A percentile compares a stretch with the other conserved stretches of the same genome.
These are phyloP conservation scores for Calocybe gangraenosa DNA, from an alignment of 768 basidiomycete genomes.

Conservation along the genomic window DNA sequence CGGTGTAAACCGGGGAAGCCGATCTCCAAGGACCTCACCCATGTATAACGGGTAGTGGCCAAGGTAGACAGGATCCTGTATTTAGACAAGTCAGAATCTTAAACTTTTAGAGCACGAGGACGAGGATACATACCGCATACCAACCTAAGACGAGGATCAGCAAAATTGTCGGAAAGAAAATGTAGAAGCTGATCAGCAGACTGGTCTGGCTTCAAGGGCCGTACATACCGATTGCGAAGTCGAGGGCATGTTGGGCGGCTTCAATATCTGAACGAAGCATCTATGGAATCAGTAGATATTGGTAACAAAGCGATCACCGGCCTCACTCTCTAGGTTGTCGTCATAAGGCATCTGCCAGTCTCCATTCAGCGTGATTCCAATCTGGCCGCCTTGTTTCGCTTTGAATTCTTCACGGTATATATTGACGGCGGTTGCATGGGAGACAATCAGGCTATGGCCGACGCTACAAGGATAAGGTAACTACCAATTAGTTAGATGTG, in stretches of 20 bases:
- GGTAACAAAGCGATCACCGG: constrained; percentile 1
- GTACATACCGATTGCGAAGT: constrained; percentile 60
- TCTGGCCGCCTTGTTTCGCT: constrained; percentile 54
- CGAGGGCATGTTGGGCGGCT: constrained; percentile 69
- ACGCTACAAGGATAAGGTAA: constrained; percentile 35
- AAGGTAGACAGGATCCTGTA: constrained; percentile 64
- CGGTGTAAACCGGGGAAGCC: constrained; percentile 53
- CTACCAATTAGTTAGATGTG: background rate
- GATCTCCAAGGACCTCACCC: constrained; percentile 49
- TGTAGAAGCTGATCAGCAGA: constrained; percentile 15
- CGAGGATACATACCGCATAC: constrained; percentile 43
- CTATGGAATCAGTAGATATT: background rate
- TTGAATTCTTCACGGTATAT: constrained; percentile 67
- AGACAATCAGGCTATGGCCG: constrained; percentile 61
- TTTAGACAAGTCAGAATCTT: constrained; percentile 9
- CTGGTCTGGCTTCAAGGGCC: constrained; percentile 13
- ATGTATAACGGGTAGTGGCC: constrained; percentile 64
- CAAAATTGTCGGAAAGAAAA: constrained; percentile 23
- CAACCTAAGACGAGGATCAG: constrained; percentile 36
- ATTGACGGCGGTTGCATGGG: constrained; percentile 66
- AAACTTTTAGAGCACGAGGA: constrained; percentile 1
- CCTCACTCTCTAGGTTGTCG: constrained; percentile 60
- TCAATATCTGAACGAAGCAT: constrained; percentile 43
- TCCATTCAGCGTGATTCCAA: constrained; percentile 79
- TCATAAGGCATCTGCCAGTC: constrained; percentile 76